These are phyloP conservation scores for Angomonas deanei DNA, from an alignment of 208 protist genomes.

Conservation along the genomic window DNA sequence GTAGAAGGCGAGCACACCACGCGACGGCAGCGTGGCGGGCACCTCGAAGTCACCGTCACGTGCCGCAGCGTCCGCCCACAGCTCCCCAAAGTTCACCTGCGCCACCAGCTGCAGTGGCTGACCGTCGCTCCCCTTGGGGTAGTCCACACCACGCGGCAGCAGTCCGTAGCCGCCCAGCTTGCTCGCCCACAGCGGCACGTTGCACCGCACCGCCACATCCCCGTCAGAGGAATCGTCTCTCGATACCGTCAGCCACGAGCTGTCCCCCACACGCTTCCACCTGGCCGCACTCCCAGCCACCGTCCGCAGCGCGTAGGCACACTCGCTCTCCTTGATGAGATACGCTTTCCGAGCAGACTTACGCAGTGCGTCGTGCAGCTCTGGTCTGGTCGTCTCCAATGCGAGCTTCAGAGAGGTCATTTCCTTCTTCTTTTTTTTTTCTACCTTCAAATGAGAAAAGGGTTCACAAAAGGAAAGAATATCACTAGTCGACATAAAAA, in stretches of 20 bases:
- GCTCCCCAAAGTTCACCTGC: conserved; percentile 20
- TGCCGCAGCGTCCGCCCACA: neutral
- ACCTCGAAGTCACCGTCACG: neutral
- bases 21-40: neutral
- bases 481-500: neutral
- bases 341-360: neutral
- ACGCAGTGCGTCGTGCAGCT: conserved; percentile 1
- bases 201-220: neutral
- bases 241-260: neutral
- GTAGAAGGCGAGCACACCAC: conserved; percentile 18
- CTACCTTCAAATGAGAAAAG: too few relatives aligned
- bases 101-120: conserved; percentile 13
- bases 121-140: conserved; percentile 8
- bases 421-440: too few relatives aligned
- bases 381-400: neutral
- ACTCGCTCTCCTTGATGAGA: neutral
- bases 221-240: neutral
- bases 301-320: conserved; percentile 1
- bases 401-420: conserved; percentile 2
- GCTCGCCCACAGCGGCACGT: conserved; percentile 17
- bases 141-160: conserved; percentile 8
- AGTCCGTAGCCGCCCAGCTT: conserved; percentile 21
- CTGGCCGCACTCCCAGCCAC: conserved; percentile 2
- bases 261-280: neutral
- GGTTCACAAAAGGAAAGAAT: neutral